Base-by-base conservation (phyloP, 148 eudicot genomes). In the Chenopodium album region DNA sequence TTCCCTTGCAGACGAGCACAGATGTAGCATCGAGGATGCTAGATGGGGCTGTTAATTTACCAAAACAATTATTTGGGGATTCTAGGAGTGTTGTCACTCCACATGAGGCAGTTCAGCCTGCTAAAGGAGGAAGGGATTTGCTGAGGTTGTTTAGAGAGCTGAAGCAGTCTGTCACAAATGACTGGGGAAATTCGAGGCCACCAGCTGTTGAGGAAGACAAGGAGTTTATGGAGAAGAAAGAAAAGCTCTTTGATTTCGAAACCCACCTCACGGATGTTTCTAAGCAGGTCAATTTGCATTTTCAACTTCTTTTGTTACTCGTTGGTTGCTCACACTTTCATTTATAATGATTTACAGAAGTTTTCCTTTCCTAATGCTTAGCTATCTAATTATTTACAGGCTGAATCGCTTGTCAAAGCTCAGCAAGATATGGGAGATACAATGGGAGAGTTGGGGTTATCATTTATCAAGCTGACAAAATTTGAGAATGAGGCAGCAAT, bases 361-460 rank as follows among this genome's bases (percentile, higher is more conserved):
- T 67, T 50, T 28, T 78, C 41, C 9, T 70, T 59, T 20, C 23
- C 62, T 82, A 20, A 78, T 81, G 62, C 50, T 74, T 80, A n/a
- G 74, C 23, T 69, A 66, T 80, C 20, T 48, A 64, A 69, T 68
- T 63, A 13, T 13, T 65, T 62, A 78, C 79, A 96, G 98, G 99
- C 98, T 26, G 99, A 96, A 87, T 84, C 90, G 75, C 90, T 94
- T 84, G 97, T 91, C 67, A 96, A 94, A 84, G 92, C 93, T 72
- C 97, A 96, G 83, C 97, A 92, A 85, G 91, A 89, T 63, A 89
- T 92, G 90, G 98, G 94, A 63, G 97, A 94, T 78, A 90, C 97
- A 29, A 88, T 93, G 95, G 99, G 99, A 60, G 97, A 91, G 62
- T 82, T 96, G 80, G 99, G 99, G 66, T 80, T 96, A 41, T 89